phyloP scores from a whole-genome alignment of 2,329 filamentous ascomycete species.

The Thermoascus crustaceus region DNA sequence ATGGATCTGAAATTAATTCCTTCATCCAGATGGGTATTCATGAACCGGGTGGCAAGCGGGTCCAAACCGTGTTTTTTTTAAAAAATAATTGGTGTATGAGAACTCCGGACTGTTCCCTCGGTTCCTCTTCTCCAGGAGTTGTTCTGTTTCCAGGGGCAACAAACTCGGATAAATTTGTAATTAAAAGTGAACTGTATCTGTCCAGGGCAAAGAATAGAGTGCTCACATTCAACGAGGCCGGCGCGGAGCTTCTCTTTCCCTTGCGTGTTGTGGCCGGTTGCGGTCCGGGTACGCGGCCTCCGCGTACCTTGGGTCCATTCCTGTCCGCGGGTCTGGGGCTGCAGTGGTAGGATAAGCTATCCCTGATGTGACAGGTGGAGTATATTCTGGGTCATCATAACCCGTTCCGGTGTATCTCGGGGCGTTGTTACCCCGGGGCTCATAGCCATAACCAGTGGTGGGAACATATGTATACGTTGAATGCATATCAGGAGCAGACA shows the following conservation, averaged over 20 bases:
- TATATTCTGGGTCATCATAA: slow-evolving; percentile 36
- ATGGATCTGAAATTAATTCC: slow-evolving; percentile 1
- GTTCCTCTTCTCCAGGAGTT: not conserved
- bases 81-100: slow-evolving; percentile 2
- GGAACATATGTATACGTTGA: slow-evolving; percentile 31
- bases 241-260: slow-evolving; percentile 31
- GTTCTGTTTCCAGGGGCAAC: not conserved
- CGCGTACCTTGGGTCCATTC: slow-evolving; percentile 37
- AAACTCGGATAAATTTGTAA: no score
- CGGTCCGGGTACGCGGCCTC: slow-evolving; percentile 29
- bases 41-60: slow-evolving; percentile 2
- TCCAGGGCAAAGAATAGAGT: not conserved
- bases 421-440: slow-evolving; percentile 30
- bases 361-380: slow-evolving; percentile 32
- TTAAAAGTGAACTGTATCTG: no score
- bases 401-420: slow-evolving; percentile 34
- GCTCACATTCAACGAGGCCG: slow-evolving; percentile 25
- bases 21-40: slow-evolving; percentile 4
- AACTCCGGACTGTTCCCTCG: not conserved
- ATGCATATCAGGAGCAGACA: slow-evolving; percentile 31
- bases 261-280: slow-evolving; percentile 32
- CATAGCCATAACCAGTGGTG: slow-evolving; percentile 27
- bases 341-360: slow-evolving; percentile 34
- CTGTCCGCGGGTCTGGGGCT: slow-evolving; percentile 35
- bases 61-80: slow-evolving; percentile 4